Conservation (phyloP, 352 stramenopile species). For the Phytophthora niederhauseri region DNA sequence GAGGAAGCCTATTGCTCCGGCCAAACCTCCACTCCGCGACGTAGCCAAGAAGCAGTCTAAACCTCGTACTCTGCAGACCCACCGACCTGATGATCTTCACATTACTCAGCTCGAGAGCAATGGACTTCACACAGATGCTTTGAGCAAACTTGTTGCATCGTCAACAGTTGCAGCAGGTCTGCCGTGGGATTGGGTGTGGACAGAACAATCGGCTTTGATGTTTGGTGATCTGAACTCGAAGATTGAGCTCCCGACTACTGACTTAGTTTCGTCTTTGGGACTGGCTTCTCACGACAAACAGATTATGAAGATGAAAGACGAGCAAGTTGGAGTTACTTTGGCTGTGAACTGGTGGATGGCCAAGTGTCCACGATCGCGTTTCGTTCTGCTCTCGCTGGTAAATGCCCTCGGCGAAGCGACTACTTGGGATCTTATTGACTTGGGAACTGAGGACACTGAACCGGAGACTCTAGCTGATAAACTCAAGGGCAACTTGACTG, state of each 20-base stretch:
- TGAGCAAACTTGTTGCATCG: slow-evolving; percentile 54
- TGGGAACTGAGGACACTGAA: slow-evolving; percentile 48
- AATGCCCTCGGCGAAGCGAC: slow-evolving; percentile 70
- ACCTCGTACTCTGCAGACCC: not conserved
- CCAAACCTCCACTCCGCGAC: slow-evolving; percentile 12
- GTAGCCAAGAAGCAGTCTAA: slow-evolving; percentile 6
- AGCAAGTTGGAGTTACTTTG: slow-evolving; percentile 62
- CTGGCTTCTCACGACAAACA: slow-evolving; percentile 51
- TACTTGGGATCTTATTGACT: slow-evolving; percentile 60
- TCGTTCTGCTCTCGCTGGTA: slow-evolving; percentile 72
- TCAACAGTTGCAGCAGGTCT: slow-evolving; percentile 49
- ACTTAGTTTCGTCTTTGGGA: slow-evolving; percentile 31
- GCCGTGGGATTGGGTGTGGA: slow-evolving; percentile 65
- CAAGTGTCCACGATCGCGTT: slow-evolving; percentile 53
- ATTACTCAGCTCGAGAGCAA: slow-evolving; percentile 4
- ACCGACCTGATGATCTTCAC: slow-evolving; percentile 7
- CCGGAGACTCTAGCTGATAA: slow-evolving; percentile 54
- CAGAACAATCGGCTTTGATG: slow-evolving; percentile 47
- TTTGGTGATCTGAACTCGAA: slow-evolving; percentile 38
- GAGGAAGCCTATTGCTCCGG: slow-evolving; percentile 11
- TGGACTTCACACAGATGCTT: slow-evolving; percentile 7
- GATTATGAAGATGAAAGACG: slow-evolving; percentile 63
- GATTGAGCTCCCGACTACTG: slow-evolving; percentile 32
- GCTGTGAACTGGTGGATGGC: slow-evolving; percentile 68
- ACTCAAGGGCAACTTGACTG: slow-evolving; percentile 50